Base-by-base conservation (phyloP, 73 alveolate species). In the Urostyla sp. region DNA sequence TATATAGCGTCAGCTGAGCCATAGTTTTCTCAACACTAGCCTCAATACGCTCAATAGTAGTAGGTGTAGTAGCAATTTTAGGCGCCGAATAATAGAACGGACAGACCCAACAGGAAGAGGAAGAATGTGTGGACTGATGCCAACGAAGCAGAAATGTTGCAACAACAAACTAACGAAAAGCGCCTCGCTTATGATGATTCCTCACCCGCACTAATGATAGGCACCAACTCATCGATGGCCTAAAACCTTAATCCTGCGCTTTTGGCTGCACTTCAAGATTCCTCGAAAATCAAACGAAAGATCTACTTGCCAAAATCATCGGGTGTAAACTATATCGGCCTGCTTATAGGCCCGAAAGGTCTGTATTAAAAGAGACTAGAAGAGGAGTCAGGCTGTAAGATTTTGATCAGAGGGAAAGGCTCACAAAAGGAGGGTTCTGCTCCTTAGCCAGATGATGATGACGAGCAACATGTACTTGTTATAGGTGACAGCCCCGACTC, bases 301-400 rank as follows among this genome's bases (percentile, higher is more conserved):
- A 87, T 96, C 34, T 89, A 87, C 82, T 75, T 96, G 21, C 99
- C 99, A 16, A 90, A 95, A 74, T 93, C 91, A 54, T 77, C 90
- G 38, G 97, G 98, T 52, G 94, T 96, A 46, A 96, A 96, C 76
- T 96, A 94, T 78, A 95, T 96, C 38, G 99, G 99, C n/a, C 83
- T 96, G 38, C 88, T 96, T 35, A 96, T 96, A 45, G 99, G 99
- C 4, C 99, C 99, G 16, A 94, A 86, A 74, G 99, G 99, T 7
- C 94, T 94, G 60, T 89, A 91, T 61, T 91, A 96, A 84, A 96
- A 96, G 84, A 73, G 96, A 50, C 87, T 96, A 30, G 98, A 96
- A 63, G 98, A 90, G 54, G 97, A 94, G 67, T 84, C 97, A 51
- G 96, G 97, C 40, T 93, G 98, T 46, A 96, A 96, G 81, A 96